Base-by-base conservation (phyloP, 139 green algal species). In the Coccomyxa sp. region DNA sequence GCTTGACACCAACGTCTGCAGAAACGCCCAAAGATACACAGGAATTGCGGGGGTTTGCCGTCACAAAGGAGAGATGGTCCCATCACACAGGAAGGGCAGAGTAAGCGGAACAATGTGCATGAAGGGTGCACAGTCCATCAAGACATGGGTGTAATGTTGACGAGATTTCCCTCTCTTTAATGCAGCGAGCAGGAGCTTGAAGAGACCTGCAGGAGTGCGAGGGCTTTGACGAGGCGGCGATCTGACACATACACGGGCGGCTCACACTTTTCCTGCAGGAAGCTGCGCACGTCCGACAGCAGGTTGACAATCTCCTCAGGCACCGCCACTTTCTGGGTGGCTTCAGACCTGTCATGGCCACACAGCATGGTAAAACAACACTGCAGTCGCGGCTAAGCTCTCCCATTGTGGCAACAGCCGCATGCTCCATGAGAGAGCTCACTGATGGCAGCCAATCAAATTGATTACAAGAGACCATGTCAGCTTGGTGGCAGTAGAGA, bases 211-310 rank as follows among this genome's bases (percentile, higher is more conserved):
- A 94, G 80, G 21, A 93, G 76, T 32, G 81, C 83, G 0, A 93
- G 79, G n/a, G 88, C 82, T 80, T 95, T 96, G 45, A 94, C 86
- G 0, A 96, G 80, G 27, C 93, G 87, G n/a, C 92, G 82, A 84
- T 95, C 93, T 23, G 88, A 93, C 1, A 96, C 90, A 85, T 95
- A 95, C 14, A 94, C 83, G 14, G 92, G 93, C 16, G 90, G 91
- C 87, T 95, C 91, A 66, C 90, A 92, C 85, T 93, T 93, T 14
- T 96, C 94, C 86, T 98, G 94, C 38, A 97, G 87, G 79, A 90
- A 91, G 0, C 51, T 82, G 16, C 93, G 87, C 83, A 98, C 88
- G 85, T 96, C 94, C 13, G 91, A 90, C 79, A 98, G 80, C 79
- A 97, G 78, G 79, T 96, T 88, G 12, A 97, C 91, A 10, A 98